A percentile compares a stretch with the other conserved stretches of the same genome.
These are phyloP conservation scores for Boletellus ananas DNA, from an alignment of 768 basidiomycete species.

Conservation along the genomic window DNA sequence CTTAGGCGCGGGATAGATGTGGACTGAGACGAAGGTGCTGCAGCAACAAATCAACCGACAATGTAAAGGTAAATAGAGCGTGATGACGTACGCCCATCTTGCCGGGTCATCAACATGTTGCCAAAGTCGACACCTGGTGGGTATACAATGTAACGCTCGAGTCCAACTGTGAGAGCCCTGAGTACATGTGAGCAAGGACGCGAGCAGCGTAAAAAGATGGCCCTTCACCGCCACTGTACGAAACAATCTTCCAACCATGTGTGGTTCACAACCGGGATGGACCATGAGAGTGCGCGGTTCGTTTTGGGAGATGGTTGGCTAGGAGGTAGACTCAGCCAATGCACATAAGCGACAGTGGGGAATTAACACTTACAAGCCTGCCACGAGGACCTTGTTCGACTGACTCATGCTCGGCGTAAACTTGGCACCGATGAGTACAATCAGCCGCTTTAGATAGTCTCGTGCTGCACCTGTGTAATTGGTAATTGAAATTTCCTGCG, in stretches of 20 bases:
- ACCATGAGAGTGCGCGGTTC: constrained; percentile 71
- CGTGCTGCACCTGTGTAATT: constrained; percentile 86
- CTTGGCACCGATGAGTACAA: constrained; percentile 67
- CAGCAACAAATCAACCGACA: background rate
- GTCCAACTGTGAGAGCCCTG: constrained; percentile 53
- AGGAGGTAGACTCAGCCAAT: background rate
- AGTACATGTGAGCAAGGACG: background rate
- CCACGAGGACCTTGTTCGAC: constrained; percentile 75
- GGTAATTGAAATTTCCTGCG: constrained; percentile 75
- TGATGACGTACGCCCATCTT: constrained; percentile 13
- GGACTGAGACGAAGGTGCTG: constrained; percentile 8
- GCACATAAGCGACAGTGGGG: background rate
- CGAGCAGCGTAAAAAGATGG: background rate
- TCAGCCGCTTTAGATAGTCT: constrained; percentile 84
- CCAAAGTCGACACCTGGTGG: constrained; percentile 67
- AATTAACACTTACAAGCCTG: constrained; percentile 62
- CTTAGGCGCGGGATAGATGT: background rate
- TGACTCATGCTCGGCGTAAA: constrained; percentile 83
- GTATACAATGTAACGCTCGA: constrained; percentile 67
- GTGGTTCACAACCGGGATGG: constrained; percentile 85
- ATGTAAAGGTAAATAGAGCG: background rate
- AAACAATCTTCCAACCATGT: constrained; percentile 92
- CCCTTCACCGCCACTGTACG: constrained; percentile 58
- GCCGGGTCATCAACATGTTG: constrained; percentile 30
- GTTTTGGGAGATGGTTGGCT: constrained; percentile 56